These are phyloP conservation scores for Fagopyrum esculentum DNA, from an alignment of 148 eudicot genomes.

Conservation along the genomic window DNA sequence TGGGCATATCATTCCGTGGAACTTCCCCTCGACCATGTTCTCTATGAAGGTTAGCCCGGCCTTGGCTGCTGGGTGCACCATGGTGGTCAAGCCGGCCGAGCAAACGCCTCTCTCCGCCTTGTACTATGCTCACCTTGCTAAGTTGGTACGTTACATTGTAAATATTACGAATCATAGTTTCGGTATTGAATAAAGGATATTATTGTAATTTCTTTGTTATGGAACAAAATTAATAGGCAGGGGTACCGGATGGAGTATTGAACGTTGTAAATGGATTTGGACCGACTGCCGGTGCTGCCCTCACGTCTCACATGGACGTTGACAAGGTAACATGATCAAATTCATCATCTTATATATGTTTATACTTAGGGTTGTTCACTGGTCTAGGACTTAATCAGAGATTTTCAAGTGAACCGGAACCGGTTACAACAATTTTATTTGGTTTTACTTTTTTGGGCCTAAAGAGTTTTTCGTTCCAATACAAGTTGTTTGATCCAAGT, in stretches of 20 bases:
- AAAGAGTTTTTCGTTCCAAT: no score
- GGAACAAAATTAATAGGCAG: conserved; percentile 46
- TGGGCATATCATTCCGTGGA: conserved; percentile 90
- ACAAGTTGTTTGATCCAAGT: no score
- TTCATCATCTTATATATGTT: neutral
- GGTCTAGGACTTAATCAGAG: neutral
- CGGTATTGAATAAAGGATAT: no score
- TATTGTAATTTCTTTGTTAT: neutral
- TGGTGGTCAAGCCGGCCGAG: conserved; percentile 91
- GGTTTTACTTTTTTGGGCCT: no score
- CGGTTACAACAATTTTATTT: neutral
- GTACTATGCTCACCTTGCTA: conserved; percentile 63
- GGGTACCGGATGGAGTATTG: conserved; percentile 83
- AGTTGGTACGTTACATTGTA: conserved; percentile 31
- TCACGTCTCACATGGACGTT: conserved; percentile 81
- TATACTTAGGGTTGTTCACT: no score
- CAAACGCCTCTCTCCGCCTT: conserved; percentile 81
- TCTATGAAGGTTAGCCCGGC: conserved; percentile 65
- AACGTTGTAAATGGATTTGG: conserved; percentile 73
- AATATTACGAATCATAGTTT: no score
- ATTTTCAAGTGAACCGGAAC: neutral
- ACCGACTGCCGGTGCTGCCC: conserved; percentile 68
- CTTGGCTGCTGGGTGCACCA: conserved; percentile 87
- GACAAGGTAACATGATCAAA: conserved; percentile 39
- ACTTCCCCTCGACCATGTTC: conserved; percentile 55